phyloP scores from a whole-genome alignment of 306 rosid genomes.

The Trifolium pratense region DNA sequence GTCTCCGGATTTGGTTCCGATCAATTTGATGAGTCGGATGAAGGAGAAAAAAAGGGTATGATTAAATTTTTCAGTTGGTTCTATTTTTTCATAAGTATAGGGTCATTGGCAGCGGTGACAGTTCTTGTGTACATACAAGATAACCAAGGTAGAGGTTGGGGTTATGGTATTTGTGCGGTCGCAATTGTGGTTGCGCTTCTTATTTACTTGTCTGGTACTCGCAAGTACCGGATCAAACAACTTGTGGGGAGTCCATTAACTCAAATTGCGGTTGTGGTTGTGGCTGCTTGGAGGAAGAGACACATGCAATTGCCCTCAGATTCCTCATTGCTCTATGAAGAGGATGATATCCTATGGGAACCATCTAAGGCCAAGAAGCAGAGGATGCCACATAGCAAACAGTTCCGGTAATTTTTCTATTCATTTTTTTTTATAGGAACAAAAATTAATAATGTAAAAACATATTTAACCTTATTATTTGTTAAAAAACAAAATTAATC shows the following conservation, averaged over 20 bases:
- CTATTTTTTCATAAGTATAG: constrained; percentile 81
- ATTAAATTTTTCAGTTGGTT: constrained; percentile 82
- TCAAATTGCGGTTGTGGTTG: constrained; percentile 68
- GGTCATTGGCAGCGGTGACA: constrained; percentile 76
- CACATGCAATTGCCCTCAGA: constrained; percentile 59
- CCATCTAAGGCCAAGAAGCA: constrained; percentile 55
- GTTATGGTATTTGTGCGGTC: constrained; percentile 76
- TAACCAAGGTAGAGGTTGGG: constrained; percentile 79
- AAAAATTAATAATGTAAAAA: background rate
- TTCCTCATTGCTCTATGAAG: constrained; percentile 50
- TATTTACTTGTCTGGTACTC: constrained; percentile 70
- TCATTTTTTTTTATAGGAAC: background rate
- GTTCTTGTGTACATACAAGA: constrained; percentile 81
- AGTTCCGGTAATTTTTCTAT: constrained; percentile 57
- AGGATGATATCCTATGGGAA: constrained; percentile 31
- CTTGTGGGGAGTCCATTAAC: constrained; percentile 84
- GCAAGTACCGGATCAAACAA: constrained; percentile 70
- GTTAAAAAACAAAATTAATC: no score
- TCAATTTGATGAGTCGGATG: constrained; percentile 71
- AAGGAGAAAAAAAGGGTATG: constrained; percentile 59
- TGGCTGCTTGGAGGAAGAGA: constrained; percentile 72
- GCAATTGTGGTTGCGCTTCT: constrained; percentile 58
- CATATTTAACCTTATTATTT: no score
- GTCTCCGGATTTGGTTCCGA: constrained; percentile 90
- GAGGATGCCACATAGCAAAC: constrained; percentile 66